Evolutionary conservation across 495 filamentous ascomycete genomes (phyloP), one percentile per base, ranked within the genome.

Genomic region (Daldinia loculata): DNA sequence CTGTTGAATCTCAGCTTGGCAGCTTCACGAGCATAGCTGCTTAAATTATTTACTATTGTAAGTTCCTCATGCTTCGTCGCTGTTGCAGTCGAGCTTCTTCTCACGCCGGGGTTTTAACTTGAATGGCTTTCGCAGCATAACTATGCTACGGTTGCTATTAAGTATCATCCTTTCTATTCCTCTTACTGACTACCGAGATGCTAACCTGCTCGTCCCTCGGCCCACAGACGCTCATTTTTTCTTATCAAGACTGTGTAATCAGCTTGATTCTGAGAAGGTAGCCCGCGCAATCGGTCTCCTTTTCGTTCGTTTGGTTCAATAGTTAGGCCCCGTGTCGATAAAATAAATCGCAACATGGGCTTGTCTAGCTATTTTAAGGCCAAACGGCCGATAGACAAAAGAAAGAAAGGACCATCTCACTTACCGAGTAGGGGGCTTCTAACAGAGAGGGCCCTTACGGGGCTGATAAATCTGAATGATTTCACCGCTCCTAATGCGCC

Each of bases 331-430:
- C 14, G 2, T 36, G 12, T 4, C 12, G 11, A 36, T 1, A 36
- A 14, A 4, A 14, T 1, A 36, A 14, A 0, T 6, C 11, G 6
- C 26, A 14, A 6, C 15, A 91, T 91, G 89, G 89, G 88, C 30
- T 66, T 91, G 52, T 82, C 77, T 51, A 85, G 77, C 73, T 90
- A 90, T 65, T 90, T 91, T 83, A 89, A 85, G 77, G 80, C 83
- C 9, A 78, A 83, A 51, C 82, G 84, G 79, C 80, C 82, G 0
- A 74, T 59, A 24, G 43, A 56, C 12, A 74, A 62, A 15, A 71
- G 76, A 30, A 74, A 77, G 34, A 51, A 72, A n/a, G 32, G 75
- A 41, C 43, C 67, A 55, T 27, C 56, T 38, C 52, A 24, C 8
- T 22, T 41, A 24, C 45, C 72, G 19, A 26, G 24, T 53, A 64